Evolutionary conservation across 169 alveolate species (phyloP).

Genomic region (Babesia bigemina): DNA sequence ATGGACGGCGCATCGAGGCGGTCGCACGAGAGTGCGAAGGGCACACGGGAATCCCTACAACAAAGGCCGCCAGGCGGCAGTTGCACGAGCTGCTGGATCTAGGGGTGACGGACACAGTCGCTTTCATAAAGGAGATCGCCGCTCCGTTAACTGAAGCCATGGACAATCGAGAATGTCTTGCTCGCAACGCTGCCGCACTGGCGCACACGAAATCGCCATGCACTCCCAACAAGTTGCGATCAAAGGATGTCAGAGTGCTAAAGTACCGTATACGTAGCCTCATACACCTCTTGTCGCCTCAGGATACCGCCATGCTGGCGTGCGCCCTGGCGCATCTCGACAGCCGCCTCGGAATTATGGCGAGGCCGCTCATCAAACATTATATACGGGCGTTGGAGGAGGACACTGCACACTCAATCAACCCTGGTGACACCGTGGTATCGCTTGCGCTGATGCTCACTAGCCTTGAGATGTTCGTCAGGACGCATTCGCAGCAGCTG

Average conservation of each 20-base stretch:
- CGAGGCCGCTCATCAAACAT: conserved; percentile 5
- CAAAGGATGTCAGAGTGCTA: conserved; percentile 15
- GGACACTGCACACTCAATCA: background rate
- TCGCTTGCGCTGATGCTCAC: conserved; percentile 16
- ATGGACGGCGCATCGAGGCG: background rate
- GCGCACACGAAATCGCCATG: background rate
- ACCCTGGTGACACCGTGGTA: background rate
- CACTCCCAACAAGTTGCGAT: background rate
- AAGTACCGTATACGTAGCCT: conserved; percentile 36
- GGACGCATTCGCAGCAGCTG: background rate
- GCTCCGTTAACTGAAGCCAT: background rate
- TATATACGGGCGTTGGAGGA: background rate
- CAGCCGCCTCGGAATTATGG: conserved; percentile 5
- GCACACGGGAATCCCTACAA: background rate
- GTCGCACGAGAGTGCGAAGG: background rate
- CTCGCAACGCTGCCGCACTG: conserved; percentile 12
- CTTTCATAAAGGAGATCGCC: conserved; percentile 8
- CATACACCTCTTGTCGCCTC: conserved; percentile 22
- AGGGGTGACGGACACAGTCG: conserved; percentile 13
- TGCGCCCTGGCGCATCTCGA: conserved; percentile 33
- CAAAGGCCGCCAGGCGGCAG: background rate
- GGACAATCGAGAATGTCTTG: conserved; percentile 7
- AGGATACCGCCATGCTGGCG: conserved; percentile 30
- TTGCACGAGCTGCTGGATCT: background rate
- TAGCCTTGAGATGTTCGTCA: conserved; percentile 8